Conservation (phyloP, 768 basidiomycete species). For the Lactarius sanguifluus region DNA sequence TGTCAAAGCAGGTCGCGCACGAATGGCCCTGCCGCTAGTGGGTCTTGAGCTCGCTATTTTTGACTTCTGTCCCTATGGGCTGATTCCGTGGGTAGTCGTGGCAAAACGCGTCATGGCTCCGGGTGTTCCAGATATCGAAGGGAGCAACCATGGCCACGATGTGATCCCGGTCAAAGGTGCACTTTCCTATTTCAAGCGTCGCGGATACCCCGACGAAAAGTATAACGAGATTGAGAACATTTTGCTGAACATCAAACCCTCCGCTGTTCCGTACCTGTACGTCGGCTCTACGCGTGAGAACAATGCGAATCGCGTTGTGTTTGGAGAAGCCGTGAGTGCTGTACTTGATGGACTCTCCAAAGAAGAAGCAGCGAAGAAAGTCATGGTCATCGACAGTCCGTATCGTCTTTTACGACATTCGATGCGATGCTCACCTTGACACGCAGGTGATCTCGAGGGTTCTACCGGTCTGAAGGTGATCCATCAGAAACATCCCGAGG, state of each 20-base stretch:
- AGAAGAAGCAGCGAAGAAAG: conserved; percentile 74
- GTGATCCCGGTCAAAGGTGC: conserved; percentile 83
- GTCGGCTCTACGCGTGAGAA: conserved; percentile 70
- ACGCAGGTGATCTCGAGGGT: conserved; percentile 76
- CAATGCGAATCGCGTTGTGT: conserved; percentile 79
- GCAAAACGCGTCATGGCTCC: conserved; percentile 55
- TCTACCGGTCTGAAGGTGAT: conserved; percentile 88
- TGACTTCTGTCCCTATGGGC: background rate
- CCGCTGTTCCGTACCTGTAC: conserved; percentile 55
- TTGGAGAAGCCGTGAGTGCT: conserved; percentile 79
- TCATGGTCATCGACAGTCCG: conserved; percentile 86
- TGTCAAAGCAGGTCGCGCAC: conserved; percentile 50
- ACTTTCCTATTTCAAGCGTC: conserved; percentile 64
- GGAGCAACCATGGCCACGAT: conserved; percentile 78
- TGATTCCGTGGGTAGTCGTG: conserved; percentile 48
- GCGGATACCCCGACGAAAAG: conserved; percentile 51
- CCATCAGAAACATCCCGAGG: conserved; percentile 88
- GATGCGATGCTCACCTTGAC: conserved; percentile 20
- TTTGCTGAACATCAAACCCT: conserved; percentile 64
- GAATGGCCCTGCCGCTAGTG: conserved; percentile 81
- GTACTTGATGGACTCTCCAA: conserved; percentile 74
- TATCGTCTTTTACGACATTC: conserved; percentile 20
- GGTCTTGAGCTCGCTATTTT: conserved; percentile 28
- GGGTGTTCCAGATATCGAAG: conserved; percentile 65
- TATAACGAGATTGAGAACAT: conserved; percentile 46